phyloP scores from a whole-genome alignment of 441 rosid species.

The Populus trichocarpa region DNA sequence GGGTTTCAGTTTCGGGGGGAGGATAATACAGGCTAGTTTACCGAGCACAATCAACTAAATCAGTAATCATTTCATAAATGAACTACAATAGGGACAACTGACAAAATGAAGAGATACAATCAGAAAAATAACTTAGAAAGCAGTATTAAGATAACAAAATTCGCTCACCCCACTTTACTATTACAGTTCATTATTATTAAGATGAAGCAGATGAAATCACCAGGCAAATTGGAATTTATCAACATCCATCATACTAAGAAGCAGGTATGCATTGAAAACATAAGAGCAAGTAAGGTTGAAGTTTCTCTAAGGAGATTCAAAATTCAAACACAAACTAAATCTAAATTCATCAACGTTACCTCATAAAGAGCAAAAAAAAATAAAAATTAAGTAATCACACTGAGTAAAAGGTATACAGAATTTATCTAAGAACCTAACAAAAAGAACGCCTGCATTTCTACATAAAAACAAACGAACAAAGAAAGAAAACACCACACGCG shows the following conservation, averaged over 20 bases:
- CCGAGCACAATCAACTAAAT: not conserved
- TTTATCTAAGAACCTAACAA: not conserved
- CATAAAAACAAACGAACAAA: too few relatives aligned
- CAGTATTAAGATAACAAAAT: not conserved
- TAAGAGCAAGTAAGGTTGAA: not conserved
- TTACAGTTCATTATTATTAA: not conserved
- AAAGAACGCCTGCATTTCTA: not conserved
- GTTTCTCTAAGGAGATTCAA: not conserved
- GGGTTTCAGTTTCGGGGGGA: not conserved
- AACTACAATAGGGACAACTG: not conserved
- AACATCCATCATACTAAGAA: too few relatives aligned
- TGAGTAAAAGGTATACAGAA: not conserved
- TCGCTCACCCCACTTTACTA: not conserved
- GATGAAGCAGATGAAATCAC: not conserved
- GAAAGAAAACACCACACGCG: not conserved
- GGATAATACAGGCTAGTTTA: not conserved
- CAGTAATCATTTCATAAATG: not conserved
- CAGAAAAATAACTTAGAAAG: not conserved
- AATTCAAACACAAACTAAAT: not conserved
- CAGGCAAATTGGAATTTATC: not conserved
- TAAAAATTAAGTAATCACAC: not conserved
- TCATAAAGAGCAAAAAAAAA: not conserved
- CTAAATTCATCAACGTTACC: not conserved
- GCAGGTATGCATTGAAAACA: not conserved
- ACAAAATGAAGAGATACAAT: not conserved